Base-by-base conservation (phyloP, 1,284 basidiomycete species). In the Tetrapyrgos nigripes region DNA sequence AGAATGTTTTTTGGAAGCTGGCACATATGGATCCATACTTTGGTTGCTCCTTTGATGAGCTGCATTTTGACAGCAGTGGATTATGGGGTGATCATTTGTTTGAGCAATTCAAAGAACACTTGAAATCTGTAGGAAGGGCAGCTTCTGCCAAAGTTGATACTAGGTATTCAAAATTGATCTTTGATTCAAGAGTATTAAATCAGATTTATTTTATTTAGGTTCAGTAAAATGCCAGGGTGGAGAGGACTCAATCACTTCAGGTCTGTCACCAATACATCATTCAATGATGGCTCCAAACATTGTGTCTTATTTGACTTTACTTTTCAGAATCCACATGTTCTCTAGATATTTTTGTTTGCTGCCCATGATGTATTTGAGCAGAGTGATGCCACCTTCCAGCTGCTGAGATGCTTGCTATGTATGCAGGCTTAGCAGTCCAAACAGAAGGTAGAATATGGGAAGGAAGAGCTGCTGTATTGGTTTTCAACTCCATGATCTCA, bases 1-100 rank as follows among this genome's bases (percentile, higher is more conserved):
- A 77, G 78, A 79, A 76, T 71, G 68, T 63, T 1, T 78, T 79
- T 47, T 74, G 71, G 69, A 56, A 55, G 11, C 43, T 79, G 2
- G 40, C 27, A 3, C 49, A 66, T 28, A 64, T 68, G 1, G 72
- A 79, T 63, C 62, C 69, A 1, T 69, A 76, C 55, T 14, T 23
- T 1, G 72, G 73, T 8, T 43, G 73, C 1, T 75, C 71, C 0
- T 80, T 70, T 57, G 78, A 80, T 60, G 55, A 68, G 1, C 63
- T 80, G 1, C 80, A 80, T 65, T 65, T 69, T 1, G 65, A 74
- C 59, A 62, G 72, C 50, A 51, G 62, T 51, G 77, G 78, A 3
- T 61, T 76, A 0, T 76, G 68, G 46, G 62, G 60, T 9, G 60
- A 74, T 44, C 75, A 77, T 59, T 48, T 77, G 0, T 70, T 68